phyloP scores from a whole-genome alignment of 2,329 filamentous ascomycete genomes.

The Nigrograna mackinnonii region DNA sequence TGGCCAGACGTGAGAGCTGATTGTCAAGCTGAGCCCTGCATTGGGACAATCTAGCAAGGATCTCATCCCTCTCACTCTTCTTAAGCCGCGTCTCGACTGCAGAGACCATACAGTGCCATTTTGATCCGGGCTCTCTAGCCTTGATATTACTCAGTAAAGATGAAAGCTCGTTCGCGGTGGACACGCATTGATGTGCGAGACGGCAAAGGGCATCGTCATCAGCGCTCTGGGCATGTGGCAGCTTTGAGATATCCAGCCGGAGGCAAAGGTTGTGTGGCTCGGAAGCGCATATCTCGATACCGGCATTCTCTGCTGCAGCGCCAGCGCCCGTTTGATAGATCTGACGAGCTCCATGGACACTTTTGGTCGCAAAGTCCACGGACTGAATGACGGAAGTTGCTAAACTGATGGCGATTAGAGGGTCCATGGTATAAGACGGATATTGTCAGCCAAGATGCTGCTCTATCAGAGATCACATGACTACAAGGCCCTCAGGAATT shows the following conservation, averaged over 20 bases:
- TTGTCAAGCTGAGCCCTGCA: neutral
- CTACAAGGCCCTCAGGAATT: too few species aligned
- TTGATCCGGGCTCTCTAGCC: neutral
- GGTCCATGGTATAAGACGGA: constrained; percentile 1
- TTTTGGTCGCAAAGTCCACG: constrained; percentile 2
- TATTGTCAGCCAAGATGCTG: too few species aligned
- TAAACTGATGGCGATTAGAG: neutral
- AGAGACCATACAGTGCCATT: neutral
- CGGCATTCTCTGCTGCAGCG: neutral
- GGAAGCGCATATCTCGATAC: neutral
- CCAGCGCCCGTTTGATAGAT: neutral
- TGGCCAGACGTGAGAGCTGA: neutral
- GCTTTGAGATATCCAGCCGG: neutral
- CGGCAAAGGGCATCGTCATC: neutral
- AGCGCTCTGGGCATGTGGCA: neutral
- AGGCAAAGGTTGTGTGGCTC: neutral
- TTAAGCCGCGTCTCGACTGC: neutral
- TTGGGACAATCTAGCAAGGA: neutral
- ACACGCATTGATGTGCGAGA: neutral
- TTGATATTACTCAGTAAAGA: neutral
- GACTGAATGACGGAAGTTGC: neutral
- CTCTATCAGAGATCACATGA: too few species aligned
- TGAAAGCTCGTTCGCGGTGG: neutral
- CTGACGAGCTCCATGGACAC: neutral
- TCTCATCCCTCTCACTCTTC: neutral